A percentile compares a stretch with the other conserved stretches of the same genome.
Evolutionary conservation across 2,329 filamentous ascomycete genomes (phyloP).

Genomic region (Claviceps purpurea): DNA sequence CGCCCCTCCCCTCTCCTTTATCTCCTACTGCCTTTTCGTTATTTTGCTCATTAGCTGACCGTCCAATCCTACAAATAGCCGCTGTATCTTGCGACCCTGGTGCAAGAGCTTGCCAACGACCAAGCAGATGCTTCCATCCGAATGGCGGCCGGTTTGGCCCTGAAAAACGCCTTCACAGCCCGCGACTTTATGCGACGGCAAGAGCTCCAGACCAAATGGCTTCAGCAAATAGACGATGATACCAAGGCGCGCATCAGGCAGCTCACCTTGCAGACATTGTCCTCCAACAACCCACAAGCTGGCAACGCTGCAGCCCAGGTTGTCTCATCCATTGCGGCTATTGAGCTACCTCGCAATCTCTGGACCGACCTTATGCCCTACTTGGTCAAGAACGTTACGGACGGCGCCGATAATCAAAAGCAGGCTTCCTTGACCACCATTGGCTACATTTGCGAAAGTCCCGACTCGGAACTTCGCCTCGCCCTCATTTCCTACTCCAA

Average conservation of each 20-base stretch:
- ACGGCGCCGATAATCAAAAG: slow-evolving; percentile 77
- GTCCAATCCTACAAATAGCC: slow-evolving; percentile 41
- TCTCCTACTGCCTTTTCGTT: background rate
- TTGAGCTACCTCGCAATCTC: slow-evolving; percentile 85
- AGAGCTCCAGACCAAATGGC: slow-evolving; percentile 88
- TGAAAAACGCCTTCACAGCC: slow-evolving; percentile 96
- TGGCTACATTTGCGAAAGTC: slow-evolving; percentile 94
- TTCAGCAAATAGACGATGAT: slow-evolving; percentile 64
- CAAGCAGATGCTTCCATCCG: slow-evolving; percentile 69
- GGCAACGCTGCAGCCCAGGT: slow-evolving; percentile 88
- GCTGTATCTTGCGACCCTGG: slow-evolving; percentile 83
- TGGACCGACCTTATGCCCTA: slow-evolving; percentile 85
- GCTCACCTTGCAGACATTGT: slow-evolving; percentile 76
- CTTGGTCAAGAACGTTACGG: slow-evolving; percentile 85
- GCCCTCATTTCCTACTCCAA: slow-evolving; percentile 82
- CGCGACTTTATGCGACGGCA: slow-evolving; percentile 79
- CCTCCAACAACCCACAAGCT: slow-evolving; percentile 65
- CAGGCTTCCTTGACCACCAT: slow-evolving; percentile 92
- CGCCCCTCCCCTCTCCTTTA: too few relatives aligned
- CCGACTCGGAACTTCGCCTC: slow-evolving; percentile 73
- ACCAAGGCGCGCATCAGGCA: slow-evolving; percentile 84
- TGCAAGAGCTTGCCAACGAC: slow-evolving; percentile 89
- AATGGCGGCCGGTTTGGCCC: slow-evolving; percentile 84
- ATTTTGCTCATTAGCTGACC: slow-evolving; percentile 1
- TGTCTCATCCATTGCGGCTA: slow-evolving; percentile 84